Percentiles rank a stretch among this genome's conserved stretches.
Conservation (phyloP, 2,329 filamentous ascomycete species). For the Diplodia scrobiculata region DNA sequence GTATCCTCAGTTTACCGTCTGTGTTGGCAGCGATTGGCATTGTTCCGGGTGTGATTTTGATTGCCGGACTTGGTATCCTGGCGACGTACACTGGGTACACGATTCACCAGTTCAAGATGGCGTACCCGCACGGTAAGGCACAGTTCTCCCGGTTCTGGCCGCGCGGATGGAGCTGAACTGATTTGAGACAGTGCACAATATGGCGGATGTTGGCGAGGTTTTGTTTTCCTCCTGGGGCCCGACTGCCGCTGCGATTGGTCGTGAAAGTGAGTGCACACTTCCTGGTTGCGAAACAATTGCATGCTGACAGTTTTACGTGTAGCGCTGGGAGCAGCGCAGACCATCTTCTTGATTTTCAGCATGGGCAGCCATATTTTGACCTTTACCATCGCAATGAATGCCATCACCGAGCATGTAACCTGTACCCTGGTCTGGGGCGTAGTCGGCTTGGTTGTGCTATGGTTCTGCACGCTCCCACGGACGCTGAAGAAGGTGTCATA, state of each 20-base stretch:
- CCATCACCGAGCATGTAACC: conserved; percentile 28
- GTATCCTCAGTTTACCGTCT: conserved; percentile 38
- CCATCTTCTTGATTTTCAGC: conserved; percentile 29
- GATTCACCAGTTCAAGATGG: conserved; percentile 30
- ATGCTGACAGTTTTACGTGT: neutral
- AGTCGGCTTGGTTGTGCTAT: conserved; percentile 61
- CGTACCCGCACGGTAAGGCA: conserved; percentile 25
- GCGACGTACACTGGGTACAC: conserved; percentile 42
- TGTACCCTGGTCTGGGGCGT: conserved; percentile 53
- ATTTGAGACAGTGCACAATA: conserved; percentile 35
- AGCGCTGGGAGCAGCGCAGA: conserved; percentile 27
- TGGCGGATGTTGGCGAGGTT: conserved; percentile 30
- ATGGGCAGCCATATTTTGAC: conserved; percentile 31
- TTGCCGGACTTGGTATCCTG: conserved; percentile 28
- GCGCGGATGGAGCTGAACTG: conserved; percentile 56
- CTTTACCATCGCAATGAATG: conserved; percentile 33
- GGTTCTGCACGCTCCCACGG: conserved; percentile 61
- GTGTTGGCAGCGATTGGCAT: conserved; percentile 29
- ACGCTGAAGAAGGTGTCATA: conserved; percentile 65
- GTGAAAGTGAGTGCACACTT: conserved; percentile 3
- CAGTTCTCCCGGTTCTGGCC: conserved; percentile 50
- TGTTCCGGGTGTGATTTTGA: conserved; percentile 29
- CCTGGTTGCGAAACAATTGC: neutral
- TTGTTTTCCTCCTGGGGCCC: conserved; percentile 27
- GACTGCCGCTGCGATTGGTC: conserved; percentile 22